Evolutionary conservation across 2,329 filamentous ascomycete genomes (phyloP), one percentile per base, ranked within the genome.

Genomic region (Huntiella bhutanensis): DNA sequence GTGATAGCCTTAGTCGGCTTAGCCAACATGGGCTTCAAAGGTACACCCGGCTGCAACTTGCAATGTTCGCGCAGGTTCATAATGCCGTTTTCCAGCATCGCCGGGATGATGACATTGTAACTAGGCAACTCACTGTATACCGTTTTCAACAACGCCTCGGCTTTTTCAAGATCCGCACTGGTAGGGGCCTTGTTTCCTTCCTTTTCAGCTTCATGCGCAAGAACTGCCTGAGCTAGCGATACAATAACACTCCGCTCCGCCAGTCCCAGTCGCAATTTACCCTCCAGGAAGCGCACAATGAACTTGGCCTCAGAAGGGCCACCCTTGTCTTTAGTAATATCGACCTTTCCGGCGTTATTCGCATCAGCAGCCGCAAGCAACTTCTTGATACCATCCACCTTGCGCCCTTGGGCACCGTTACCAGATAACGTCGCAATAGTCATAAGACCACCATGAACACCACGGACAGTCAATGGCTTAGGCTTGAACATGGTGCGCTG

Each of bases 401-500:
- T 98, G 51, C 83, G 77, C 11, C 80, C 78, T 59, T 96, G 91
- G 1, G 87, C 80, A 38, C 88, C 88, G 57, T 83, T 82, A 7
- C 91, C 91, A 53, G 83, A 73, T 11, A 84, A 73, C 13, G 82
- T 93, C 5, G 91, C 91, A 58, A 98, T 92, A 33, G 71, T 74
- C 69, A 96, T 82, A 33, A 98, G 62, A 1, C 84, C 83, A 57
- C 91, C 80, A 56, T 92, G 86, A 2, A 98, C 87, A 22, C 81
- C 85, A 48, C 73, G 75, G 1, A 98, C 72, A 0, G 87, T 95
- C 54, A 98, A 66, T 22, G 87, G 70, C 62, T 93, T 95, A 2
- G 87, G 91, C 61, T 93, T 94, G 69, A 96, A 95, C 86, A 98
- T 95, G 16, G 91, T 96, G 8, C 84, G 84, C 58, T 98, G 91